These are phyloP conservation scores for Boletus holoroseus DNA, from an alignment of 1,284 basidiomycete genomes.

Conservation along the genomic window DNA sequence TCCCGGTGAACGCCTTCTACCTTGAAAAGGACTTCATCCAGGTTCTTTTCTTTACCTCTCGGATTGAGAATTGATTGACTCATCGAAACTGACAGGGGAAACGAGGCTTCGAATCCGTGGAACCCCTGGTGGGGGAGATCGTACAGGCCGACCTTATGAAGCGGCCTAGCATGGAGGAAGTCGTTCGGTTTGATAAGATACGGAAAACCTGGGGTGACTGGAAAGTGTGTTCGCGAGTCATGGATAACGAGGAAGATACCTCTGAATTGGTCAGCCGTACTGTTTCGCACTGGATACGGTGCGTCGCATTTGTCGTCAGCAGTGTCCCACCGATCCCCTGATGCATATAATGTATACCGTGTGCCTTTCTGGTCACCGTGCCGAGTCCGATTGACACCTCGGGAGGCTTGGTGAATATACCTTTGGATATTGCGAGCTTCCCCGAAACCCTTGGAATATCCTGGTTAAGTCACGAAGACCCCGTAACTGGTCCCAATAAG, in stretches of 20 bases:
- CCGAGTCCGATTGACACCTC: too few relatives aligned
- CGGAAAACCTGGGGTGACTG: not conserved
- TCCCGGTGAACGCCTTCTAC: slow-evolving; percentile 14
- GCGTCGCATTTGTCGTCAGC: too few relatives aligned
- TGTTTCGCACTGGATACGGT: too few relatives aligned
- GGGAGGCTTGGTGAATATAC: too few relatives aligned
- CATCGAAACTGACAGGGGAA: not conserved
- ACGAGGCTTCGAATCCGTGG: slow-evolving; percentile 29
- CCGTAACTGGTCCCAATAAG: too few relatives aligned
- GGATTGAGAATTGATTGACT: not conserved
- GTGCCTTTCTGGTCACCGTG: too few relatives aligned
- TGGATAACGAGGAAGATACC: not conserved
- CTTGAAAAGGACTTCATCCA: slow-evolving; percentile 4
- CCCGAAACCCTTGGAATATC: too few relatives aligned
- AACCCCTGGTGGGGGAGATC: not conserved
- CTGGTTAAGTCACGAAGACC: too few relatives aligned
- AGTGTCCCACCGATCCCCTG: too few relatives aligned
- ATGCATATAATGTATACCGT: too few relatives aligned
- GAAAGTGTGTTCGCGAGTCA: slow-evolving; percentile 24
- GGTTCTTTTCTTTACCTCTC: not conserved
- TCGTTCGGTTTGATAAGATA: not conserved
- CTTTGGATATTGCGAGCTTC: too few relatives aligned
- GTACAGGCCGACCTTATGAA: not conserved
- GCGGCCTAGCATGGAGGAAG: not conserved
- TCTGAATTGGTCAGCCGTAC: too few relatives aligned